Percentiles rank a stretch among this genome's conserved stretches.
These are phyloP conservation scores for Sphagnum tenellum DNA, from an alignment of 225 moss, liverwort and hornwort species.

Conservation along the genomic window DNA sequence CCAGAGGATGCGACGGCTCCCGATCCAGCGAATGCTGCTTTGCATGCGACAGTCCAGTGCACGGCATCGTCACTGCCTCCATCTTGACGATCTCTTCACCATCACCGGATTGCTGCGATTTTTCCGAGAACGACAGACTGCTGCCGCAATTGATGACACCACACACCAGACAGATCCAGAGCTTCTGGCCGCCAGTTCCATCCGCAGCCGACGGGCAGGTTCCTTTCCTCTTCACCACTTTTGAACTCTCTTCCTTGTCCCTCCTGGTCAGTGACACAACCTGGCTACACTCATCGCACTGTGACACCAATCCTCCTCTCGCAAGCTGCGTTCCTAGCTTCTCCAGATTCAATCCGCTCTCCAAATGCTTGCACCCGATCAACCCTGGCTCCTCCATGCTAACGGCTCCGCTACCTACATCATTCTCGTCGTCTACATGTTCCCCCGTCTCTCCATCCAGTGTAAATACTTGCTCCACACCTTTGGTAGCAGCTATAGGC, in stretches of 20 bases:
- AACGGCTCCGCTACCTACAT: constrained; percentile 1
- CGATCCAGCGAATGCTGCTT: constrained; percentile 37
- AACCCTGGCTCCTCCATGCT: background rate
- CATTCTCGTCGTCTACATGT: constrained; percentile 1
- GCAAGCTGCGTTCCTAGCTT: constrained; percentile 39
- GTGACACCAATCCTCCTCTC: constrained; percentile 4
- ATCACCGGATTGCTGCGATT: background rate
- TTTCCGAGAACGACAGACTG: background rate
- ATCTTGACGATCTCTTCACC: constrained; percentile 8
- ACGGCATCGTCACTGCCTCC: constrained; percentile 9
- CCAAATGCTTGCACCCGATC: constrained; percentile 3
- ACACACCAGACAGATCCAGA: constrained; percentile 65
- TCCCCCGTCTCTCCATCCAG: constrained; percentile 1
- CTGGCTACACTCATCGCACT: constrained; percentile 45
- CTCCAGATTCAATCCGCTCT: constrained; percentile 14
- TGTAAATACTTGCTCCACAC: constrained; percentile 10
- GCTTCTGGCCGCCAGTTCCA: constrained; percentile 12
- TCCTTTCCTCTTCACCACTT: constrained; percentile 17
- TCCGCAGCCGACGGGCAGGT: constrained; percentile 8
- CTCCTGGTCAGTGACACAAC: constrained; percentile 9
- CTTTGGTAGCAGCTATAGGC: background rate
- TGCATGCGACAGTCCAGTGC: constrained; percentile 27
- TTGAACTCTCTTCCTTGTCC: constrained; percentile 27
- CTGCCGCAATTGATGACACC: constrained; percentile 41
- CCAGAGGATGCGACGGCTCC: constrained; percentile 28